Evolutionary conservation across 306 rosid species (phyloP).

Genomic region (Malus asiatica): DNA sequence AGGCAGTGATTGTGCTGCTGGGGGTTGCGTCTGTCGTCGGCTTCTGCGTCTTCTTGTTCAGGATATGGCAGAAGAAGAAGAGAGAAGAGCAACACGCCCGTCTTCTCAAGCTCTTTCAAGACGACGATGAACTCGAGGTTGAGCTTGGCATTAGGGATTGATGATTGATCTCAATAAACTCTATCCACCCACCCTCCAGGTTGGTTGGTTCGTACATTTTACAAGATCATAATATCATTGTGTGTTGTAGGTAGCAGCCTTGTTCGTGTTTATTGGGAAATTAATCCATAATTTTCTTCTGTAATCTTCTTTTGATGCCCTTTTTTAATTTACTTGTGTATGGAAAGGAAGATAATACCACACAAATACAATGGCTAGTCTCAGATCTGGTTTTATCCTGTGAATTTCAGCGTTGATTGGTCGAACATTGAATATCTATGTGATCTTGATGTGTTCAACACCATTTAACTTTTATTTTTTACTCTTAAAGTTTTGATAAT

Average conservation of each 20-base stretch:
- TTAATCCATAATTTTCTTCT: background rate
- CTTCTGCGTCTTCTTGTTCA: conserved; percentile 47
- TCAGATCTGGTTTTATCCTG: background rate
- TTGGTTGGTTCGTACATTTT: background rate
- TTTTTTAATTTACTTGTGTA: background rate
- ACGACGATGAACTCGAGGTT: conserved; percentile 86
- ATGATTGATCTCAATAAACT: background rate
- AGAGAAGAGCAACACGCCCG: conserved; percentile 82
- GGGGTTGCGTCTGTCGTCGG: conserved; percentile 38
- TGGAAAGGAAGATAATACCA: background rate
- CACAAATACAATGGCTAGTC: background rate
- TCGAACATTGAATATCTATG: background rate
- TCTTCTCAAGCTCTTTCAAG: conserved; percentile 83
- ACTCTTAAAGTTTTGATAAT: background rate
- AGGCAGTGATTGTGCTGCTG: conserved; percentile 37
- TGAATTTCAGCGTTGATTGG: background rate
- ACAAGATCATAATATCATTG: background rate
- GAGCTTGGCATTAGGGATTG: conserved; percentile 83
- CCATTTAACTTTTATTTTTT: background rate
- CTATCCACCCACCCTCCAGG: background rate
- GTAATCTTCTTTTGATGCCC: background rate
- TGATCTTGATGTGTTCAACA: background rate
- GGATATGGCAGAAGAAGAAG: conserved; percentile 80
- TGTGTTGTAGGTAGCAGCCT: background rate
- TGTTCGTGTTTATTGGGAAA: background rate